Evolutionary conservation across 106 monocot species (phyloP).

Genomic region (Phalaenopsis aphrodite): DNA sequence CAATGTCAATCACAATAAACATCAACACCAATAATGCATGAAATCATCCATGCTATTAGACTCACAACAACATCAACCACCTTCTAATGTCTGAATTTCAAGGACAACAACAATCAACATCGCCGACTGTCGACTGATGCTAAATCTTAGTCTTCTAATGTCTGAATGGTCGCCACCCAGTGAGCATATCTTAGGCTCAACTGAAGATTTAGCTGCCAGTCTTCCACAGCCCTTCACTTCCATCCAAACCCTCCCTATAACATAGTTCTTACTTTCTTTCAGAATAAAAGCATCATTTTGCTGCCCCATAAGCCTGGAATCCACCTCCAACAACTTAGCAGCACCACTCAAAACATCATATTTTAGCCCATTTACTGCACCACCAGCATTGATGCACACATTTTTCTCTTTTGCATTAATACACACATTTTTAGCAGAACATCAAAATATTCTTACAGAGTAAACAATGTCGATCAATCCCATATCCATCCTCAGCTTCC

Average conservation of each 20-base stretch:
- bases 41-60: too few relatives aligned
- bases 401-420: too few relatives aligned
- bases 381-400: conserved; percentile 89
- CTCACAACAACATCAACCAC: too few relatives aligned
- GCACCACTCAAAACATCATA: conserved; percentile 32
- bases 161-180: conserved; percentile 30
- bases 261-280: neutral
- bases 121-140: too few relatives aligned
- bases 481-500: conserved; percentile 32
- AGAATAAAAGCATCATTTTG: too few relatives aligned
- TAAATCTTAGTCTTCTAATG: too few relatives aligned
- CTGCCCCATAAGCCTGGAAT: neutral
- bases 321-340: neutral
- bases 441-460: too few relatives aligned
- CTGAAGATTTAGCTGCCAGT: conserved; percentile 61
- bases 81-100: too few relatives aligned
- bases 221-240: conserved; percentile 86
- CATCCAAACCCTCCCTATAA: conserved; percentile 37
- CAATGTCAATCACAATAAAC: too few relatives aligned
- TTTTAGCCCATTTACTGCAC: conserved; percentile 57
- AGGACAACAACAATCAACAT: too few relatives aligned
- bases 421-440: too few relatives aligned
- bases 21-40: too few relatives aligned
- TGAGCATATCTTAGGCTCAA: conserved; percentile 50
- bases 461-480: conserved; percentile 28